A percentile compares a stretch with the other conserved stretches of the same genome.
These are phyloP conservation scores for Hordeum pubiflorum DNA, from an alignment of 202 grass and related monocot species.

Conservation along the genomic window DNA sequence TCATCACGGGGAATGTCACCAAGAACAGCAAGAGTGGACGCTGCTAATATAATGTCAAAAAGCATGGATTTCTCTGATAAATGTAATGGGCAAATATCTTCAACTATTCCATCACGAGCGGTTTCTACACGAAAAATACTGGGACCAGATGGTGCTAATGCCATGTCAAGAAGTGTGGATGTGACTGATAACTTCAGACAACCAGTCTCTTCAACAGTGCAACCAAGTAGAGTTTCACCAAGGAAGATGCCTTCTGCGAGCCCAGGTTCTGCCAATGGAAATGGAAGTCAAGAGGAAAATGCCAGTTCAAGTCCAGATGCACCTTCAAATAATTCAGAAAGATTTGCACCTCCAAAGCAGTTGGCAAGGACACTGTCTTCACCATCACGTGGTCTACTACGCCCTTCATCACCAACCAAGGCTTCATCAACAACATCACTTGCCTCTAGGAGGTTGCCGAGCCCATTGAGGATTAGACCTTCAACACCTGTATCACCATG, in stretches of 20 bases:
- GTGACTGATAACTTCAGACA: constrained; percentile 51
- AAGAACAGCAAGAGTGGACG: constrained; percentile 39
- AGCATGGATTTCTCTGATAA: constrained; percentile 64
- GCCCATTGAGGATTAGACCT: constrained; percentile 74
- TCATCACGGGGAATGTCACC: constrained; percentile 55
- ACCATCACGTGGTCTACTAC: constrained; percentile 40
- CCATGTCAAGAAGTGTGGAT: constrained; percentile 58
- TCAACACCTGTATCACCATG: constrained; percentile 83
- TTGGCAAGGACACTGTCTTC: constrained; percentile 67
- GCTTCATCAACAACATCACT: constrained; percentile 36
- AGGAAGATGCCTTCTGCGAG: constrained; percentile 41
- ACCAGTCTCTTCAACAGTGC: constrained; percentile 41
- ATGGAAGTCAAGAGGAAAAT: constrained; percentile 43
- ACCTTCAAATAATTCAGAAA: constrained; percentile 56
- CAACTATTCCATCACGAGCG: constrained; percentile 37
- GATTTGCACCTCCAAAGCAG: constrained; percentile 30
- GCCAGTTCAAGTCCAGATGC: constrained; percentile 30
- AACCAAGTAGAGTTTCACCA: constrained; percentile 46
- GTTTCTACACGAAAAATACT: constrained; percentile 51
- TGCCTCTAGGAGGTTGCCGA: constrained; percentile 54
- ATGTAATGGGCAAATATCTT: constrained; percentile 43
- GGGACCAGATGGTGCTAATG: constrained; percentile 35
- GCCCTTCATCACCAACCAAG: constrained; percentile 63
- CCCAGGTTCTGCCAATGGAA: constrained; percentile 43
- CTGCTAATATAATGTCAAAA: constrained; percentile 52